These are phyloP conservation scores for Endothia cerciana DNA, from an alignment of 2,329 filamentous ascomycete genomes.

Conservation along the genomic window DNA sequence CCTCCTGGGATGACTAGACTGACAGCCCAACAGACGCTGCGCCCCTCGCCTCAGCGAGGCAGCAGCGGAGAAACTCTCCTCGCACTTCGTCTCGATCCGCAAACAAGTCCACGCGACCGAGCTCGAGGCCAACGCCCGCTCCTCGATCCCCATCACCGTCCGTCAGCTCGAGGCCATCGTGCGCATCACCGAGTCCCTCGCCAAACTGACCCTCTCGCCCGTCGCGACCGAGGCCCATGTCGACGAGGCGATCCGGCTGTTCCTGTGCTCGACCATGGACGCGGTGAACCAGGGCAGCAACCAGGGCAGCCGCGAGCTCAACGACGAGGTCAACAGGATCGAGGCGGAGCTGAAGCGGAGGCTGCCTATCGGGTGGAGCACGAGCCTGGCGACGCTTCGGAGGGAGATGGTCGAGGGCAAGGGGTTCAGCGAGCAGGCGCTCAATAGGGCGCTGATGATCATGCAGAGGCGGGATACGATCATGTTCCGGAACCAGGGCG, in stretches of 20 bases:
- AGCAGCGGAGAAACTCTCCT: slow-evolving; percentile 93
- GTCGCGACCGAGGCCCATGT: slow-evolving; percentile 90
- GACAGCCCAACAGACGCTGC: slow-evolving; percentile 67
- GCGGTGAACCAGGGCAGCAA: slow-evolving; percentile 89
- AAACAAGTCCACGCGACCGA: slow-evolving; percentile 92
- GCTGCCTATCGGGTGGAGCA: slow-evolving; percentile 94
- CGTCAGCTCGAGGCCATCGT: slow-evolving; percentile 97
- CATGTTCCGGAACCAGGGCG: slow-evolving; percentile 76
- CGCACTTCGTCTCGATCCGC: slow-evolving; percentile 95
- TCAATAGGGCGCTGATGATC: slow-evolving; percentile 84
- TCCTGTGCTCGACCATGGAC: slow-evolving; percentile 97
- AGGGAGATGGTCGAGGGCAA: slow-evolving; percentile 91
- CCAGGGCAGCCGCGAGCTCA: slow-evolving; percentile 82
- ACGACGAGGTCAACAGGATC: slow-evolving; percentile 84
- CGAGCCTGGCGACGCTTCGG: slow-evolving; percentile 81
- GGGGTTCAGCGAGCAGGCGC: slow-evolving; percentile 83
- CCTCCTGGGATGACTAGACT: slow-evolving; percentile 32
- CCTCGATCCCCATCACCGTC: slow-evolving; percentile 95
- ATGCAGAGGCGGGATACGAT: slow-evolving; percentile 87
- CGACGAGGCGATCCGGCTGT: slow-evolving; percentile 94
- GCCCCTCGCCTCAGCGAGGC: slow-evolving; percentile 88
- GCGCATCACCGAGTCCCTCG: slow-evolving; percentile 93
- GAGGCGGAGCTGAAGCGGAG: slow-evolving; percentile 87
- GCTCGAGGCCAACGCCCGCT: slow-evolving; percentile 84
- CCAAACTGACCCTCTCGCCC: slow-evolving; percentile 84